Base-by-base conservation (phyloP, 768 basidiomycete genomes). In the Boletus rufocinnamomeus region DNA sequence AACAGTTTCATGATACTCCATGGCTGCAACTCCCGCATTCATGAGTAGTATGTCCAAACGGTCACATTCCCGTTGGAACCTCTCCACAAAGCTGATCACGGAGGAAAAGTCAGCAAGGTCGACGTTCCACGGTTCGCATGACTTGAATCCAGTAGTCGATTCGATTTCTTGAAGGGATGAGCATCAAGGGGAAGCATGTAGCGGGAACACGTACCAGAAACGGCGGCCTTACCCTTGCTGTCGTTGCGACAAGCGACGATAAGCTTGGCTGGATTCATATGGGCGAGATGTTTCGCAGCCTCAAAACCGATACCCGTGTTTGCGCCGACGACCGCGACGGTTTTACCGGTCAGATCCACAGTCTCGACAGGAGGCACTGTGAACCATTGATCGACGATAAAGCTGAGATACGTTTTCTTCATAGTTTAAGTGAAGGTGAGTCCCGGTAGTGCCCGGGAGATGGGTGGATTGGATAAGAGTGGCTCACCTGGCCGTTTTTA, bases 21-120 rank as follows among this genome's bases (percentile, higher is more conserved):
- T 1, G 0, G 21, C 2, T 0, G 51, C 23, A 2, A 76, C 53
- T 0, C 60, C 80, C 1, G 82, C 80, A 28, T 82, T 82, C 65
- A 76, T 74, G 13, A 82, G 71, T 2, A 84, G 66, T 25, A 82
- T 59, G 25, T 68, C 66, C 7, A 65, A 35, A 27, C 56, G 55
- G 17, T 54, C 63, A 23, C 28, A 51, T 9, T 65, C 63, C 0
- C 34, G 43, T 1, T 58, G 17, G 6, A 63, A 56, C 25, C 23
- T 52, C 30, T 66, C 59, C 17, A 48, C 53, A 11, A 67, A 65
- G 5, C 45, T 35, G 4, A 2, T 44, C 13, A 68, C 61, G 2
- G 66, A 67, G 6, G 57, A 2, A 50, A 67, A 68, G 11, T 63
- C 53, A 3, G 59, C 56, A 1, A 68, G 57, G n/a, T 68, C 61